These are phyloP conservation scores for Colletotrichum phormii DNA, from an alignment of 2,329 filamentous ascomycete genomes.

Conservation along the genomic window DNA sequence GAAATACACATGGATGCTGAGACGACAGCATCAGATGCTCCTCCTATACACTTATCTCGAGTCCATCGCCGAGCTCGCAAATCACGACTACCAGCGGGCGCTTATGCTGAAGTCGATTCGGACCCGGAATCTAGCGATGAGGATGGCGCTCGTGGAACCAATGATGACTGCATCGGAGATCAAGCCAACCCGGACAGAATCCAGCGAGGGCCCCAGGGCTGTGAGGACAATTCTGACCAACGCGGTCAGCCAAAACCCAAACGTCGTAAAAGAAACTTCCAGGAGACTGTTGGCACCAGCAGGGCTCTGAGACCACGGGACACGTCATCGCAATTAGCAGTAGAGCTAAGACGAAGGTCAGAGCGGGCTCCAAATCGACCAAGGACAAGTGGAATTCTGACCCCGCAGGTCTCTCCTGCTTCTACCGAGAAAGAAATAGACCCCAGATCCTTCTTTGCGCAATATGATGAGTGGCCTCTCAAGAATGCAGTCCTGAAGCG, in stretches of 20 bases:
- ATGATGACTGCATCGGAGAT: background rate
- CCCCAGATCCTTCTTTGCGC: background rate
- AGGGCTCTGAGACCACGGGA: background rate
- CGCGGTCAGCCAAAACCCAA: background rate
- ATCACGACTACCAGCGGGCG: background rate
- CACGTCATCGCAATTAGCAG: background rate
- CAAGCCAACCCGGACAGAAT: background rate
- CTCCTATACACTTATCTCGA: background rate
- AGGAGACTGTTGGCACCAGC: background rate
- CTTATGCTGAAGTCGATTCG: slow-evolving; percentile 1
- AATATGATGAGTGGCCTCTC: slow-evolving; percentile 5
- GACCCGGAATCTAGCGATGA: background rate
- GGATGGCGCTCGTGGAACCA: background rate
- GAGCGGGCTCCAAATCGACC: background rate
- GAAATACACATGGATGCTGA: background rate
- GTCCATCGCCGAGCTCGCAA: background rate
- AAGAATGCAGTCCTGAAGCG: slow-evolving; percentile 1
- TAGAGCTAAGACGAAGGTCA: background rate
- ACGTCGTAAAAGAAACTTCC: background rate
- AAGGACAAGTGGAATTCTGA: background rate
- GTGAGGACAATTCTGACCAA: background rate
- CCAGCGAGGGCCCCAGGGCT: background rate
- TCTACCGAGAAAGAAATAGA: background rate
- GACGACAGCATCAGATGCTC: background rate
- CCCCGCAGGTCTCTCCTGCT: background rate